A percentile compares a stretch with the other conserved stretches of the same genome.
Conservation (phyloP, 306 rosid species). For the Albizia julibrissin region DNA sequence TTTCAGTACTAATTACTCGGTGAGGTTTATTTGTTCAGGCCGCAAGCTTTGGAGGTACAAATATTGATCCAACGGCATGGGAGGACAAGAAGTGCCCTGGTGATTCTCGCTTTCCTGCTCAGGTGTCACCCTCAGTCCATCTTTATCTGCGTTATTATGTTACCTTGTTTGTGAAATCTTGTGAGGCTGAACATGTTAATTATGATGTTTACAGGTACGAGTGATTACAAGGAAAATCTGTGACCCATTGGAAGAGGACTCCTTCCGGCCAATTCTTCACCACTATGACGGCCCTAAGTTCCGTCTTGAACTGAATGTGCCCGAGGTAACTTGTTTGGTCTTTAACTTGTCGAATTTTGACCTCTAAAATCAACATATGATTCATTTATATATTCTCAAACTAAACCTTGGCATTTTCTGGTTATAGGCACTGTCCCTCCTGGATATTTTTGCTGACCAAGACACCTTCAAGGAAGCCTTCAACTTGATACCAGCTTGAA, state of each 20-base stretch:
- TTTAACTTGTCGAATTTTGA: not conserved
- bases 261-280: conserved; percentile 95
- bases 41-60: conserved; percentile 90
- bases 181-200: not conserved
- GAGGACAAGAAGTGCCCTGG: conserved; percentile 88
- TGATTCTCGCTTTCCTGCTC: conserved; percentile 98
- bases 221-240: conserved; percentile 75
- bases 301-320: conserved; percentile 77
- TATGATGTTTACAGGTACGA: conserved; percentile 51
- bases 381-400: not conserved
- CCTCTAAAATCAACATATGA: not conserved
- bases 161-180: conserved; percentile 1
- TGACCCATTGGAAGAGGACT: conserved; percentile 91
- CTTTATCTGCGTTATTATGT: not conserved
- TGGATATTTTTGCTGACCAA: conserved; percentile 79
- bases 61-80: conserved; percentile 96
- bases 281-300: conserved; percentile 96
- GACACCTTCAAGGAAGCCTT: conserved; percentile 43
- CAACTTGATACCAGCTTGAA: conserved; percentile 44
- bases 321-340: conserved; percentile 61
- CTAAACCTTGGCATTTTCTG: conserved; percentile 26
- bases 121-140: conserved; percentile 48
- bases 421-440: conserved; percentile 82
- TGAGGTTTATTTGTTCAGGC: conserved; percentile 52
- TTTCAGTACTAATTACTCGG: not conserved